Evolutionary conservation across 805 yeast species (phyloP), one percentile per base, ranked within the genome.

Genomic region (Lipomyces chichibuensis): DNA sequence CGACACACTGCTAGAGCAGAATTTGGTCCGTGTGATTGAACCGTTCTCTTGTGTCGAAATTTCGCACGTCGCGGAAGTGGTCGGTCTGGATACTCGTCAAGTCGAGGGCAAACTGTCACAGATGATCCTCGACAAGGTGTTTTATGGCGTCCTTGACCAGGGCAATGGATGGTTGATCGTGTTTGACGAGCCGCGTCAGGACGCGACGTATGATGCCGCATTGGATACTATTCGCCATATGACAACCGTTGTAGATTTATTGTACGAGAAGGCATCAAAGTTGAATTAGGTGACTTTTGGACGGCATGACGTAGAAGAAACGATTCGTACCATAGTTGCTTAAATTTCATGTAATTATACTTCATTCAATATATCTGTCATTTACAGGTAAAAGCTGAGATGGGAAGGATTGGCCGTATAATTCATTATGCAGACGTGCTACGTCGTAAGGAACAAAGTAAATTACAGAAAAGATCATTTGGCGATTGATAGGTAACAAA

Each of bases 121-220:
- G 79, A 94, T 95, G 98, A 94, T 95, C 73, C 84, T 95, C 74
- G 99, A 95, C 79, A 89, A 91, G 75, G 90, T 92, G n/a, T 92
- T 95, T 74, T 90, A 88, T 76, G 99, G 99, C 59, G 98, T 95
- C 49, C 83, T 95, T 73, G 99, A 95, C 78, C 99, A 95, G 81
- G 98, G 98, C 58, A 93, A 93, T 77, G 99, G 99, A 8, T 95
- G 98, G 97, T 84, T 95, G 74, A 88, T 92, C 72, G 86, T 95
- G 66, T 95, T 91, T 75, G 96, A 92, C 66, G 90, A 92, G 76
- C 97, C 97, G 54, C 87, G 86, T 75, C 87, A 87, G 69, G 98
- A 95, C 78, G 90, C 90, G 52, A 88, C 96, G 60, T 95, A 94
- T 76, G 95, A 89, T 70, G 87, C 94, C 63, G 89, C 96, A 56